Conservation (phyloP, 1,139 yeast genomes). For the Sugiyamaella grinbergsii region DNA sequence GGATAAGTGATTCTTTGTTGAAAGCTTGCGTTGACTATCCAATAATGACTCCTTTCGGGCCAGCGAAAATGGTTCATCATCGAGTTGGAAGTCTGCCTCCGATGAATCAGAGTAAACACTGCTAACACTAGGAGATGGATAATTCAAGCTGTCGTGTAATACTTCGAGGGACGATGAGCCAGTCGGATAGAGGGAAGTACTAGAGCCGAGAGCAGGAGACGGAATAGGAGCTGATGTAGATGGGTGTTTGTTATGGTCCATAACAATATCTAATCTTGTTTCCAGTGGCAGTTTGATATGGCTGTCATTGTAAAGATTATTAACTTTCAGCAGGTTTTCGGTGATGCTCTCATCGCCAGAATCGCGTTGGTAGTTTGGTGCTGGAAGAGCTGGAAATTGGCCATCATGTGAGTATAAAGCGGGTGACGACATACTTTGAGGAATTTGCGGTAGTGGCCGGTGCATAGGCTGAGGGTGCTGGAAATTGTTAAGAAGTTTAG, state of each 20-base stretch:
- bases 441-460: constrained; percentile 35
- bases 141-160: constrained; percentile 13
- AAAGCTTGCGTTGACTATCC: constrained; percentile 40
- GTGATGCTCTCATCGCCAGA: constrained; percentile 1
- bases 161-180: not conserved
- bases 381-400: constrained; percentile 13
- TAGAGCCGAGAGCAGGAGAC: not conserved
- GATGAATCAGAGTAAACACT: constrained; percentile 27
- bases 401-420: constrained; percentile 17
- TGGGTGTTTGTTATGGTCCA: constrained; percentile 3
- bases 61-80: constrained; percentile 24
- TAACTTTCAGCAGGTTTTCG: not conserved
- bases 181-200: constrained; percentile 4
- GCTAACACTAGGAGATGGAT: constrained; percentile 25
- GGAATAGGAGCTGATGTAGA: constrained; percentile 3
- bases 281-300: constrained; percentile 17
- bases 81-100: constrained; percentile 22
- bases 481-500: not conserved
- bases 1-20: constrained; percentile 33
- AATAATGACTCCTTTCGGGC: constrained; percentile 40
- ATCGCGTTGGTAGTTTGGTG: constrained; percentile 2
- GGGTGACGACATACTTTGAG: constrained; percentile 22
- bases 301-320: not conserved
- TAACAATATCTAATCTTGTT: constrained; percentile 18
- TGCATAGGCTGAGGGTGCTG: constrained; percentile 11